Evolutionary conservation across 2,329 filamentous ascomycete genomes (phyloP).

Genomic region (Epichloe gansuensis): DNA sequence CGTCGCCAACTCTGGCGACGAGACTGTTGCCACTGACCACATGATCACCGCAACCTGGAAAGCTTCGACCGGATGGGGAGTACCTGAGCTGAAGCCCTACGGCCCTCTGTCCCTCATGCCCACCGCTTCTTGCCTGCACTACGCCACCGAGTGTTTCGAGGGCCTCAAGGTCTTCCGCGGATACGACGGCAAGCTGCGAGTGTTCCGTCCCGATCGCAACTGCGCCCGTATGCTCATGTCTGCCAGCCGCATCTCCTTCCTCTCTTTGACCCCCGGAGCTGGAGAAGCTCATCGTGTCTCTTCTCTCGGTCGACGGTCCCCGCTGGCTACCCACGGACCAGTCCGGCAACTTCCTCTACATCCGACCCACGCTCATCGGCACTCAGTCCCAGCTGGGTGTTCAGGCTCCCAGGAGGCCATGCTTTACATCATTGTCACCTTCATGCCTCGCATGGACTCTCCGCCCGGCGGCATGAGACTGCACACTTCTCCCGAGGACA

Average conservation of each 20-base stretch:
- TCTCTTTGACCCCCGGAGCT: slow-evolving; percentile 56
- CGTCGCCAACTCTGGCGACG: slow-evolving; percentile 31
- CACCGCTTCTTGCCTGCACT: slow-evolving; percentile 71
- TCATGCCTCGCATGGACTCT: slow-evolving; percentile 45
- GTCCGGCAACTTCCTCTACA: slow-evolving; percentile 64
- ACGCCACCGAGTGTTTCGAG: slow-evolving; percentile 86
- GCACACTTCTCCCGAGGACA: slow-evolving; percentile 68
- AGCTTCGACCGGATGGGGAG: slow-evolving; percentile 52
- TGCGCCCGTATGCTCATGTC: slow-evolving; percentile 51
- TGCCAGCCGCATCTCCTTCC: slow-evolving; percentile 61
- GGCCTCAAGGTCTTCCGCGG: slow-evolving; percentile 74
- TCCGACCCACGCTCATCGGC: slow-evolving; percentile 79
- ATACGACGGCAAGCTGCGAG: slow-evolving; percentile 57
- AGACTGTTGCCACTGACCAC: slow-evolving; percentile 66
- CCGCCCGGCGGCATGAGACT: slow-evolving; percentile 53
- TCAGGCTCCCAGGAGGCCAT: slow-evolving; percentile 69
- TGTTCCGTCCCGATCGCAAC: slow-evolving; percentile 70
- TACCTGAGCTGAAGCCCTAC: slow-evolving; percentile 64
- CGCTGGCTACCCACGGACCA: slow-evolving; percentile 67
- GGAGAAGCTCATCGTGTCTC: slow-evolving; percentile 58
- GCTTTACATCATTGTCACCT: slow-evolving; percentile 67
- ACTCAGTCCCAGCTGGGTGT: slow-evolving; percentile 73
- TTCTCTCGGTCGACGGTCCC: slow-evolving; percentile 60
- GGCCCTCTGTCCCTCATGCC: slow-evolving; percentile 68
- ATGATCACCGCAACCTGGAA: slow-evolving; percentile 71